Base-by-base conservation (phyloP, 2,329 filamentous ascomycete genomes). In the Phaeoacremonium minimum region DNA sequence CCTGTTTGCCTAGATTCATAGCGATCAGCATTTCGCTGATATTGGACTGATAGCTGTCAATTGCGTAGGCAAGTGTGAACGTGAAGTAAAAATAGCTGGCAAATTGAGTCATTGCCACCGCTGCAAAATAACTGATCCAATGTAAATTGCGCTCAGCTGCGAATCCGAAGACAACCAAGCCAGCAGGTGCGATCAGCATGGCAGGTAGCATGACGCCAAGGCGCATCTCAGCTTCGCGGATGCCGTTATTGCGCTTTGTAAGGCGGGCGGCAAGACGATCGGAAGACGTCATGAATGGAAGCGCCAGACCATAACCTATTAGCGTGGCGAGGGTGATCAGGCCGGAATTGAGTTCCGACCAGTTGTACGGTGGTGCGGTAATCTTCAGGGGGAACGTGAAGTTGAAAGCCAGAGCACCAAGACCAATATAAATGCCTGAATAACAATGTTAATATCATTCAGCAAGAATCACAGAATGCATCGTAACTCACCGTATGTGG, bases 1-100 rank as follows among this genome's bases (percentile, higher is more conserved):
- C 69, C 53, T 75, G 71, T 49, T 75, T 75, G 9, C 72, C 72
- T n/a, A 76, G 49, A 44, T 75, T 75, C 64, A 75, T 75, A 4
- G 71, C 71, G 41, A 76, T 80, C 9, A 80, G 64, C 75, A 80
- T 79, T 56, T 80, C 76, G 16, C 68, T 71, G n/a, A 75, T 72
- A 45, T 79, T 76, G 20, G 68, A 62, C 15, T 69, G 71, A 53
- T 80, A 77, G 35, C 66, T 71, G 49, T 80, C 76, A 26, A 80
- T 70, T 2, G 76, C 75, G 46, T 81, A 80, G 3, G 75, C 76
- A 7, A 82, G 62, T 9, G 74, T 73, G 47, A 79, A 75, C 12
- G 67, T 71, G 51, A 75, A 75, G 52, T 66, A 77, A 46, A 75
- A 76, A 52, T 73, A 77, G 4, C 61, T 61, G 15, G 61, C 59